Base-by-base conservation (phyloP, 1,284 basidiomycete species). In the Ganoderma lucidum region DNA sequence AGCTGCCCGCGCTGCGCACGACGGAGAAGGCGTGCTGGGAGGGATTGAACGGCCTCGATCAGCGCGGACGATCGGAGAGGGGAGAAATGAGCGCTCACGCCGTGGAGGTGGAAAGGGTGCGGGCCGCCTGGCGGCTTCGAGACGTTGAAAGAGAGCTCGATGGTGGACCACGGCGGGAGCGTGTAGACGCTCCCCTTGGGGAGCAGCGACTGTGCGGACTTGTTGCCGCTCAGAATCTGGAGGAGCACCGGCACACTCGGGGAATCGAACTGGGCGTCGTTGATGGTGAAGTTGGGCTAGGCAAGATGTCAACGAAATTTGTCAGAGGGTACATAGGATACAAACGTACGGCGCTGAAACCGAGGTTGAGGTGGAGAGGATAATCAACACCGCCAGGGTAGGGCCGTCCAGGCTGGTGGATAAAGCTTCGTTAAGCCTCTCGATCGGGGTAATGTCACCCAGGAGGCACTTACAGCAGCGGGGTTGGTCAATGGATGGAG, bases 81-180 rank as follows among this genome's bases (percentile, higher is more conserved):
- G 62, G 42, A 17, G 10, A 51, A 12, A 28, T 2, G 35, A 63
- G n/a, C 35, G 65, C 79, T 73, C 70, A 81, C 81, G 8, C 83
- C 83, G 69, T 84, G 83, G 37, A 84, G 69, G 74, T 84, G 83
- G 71, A 84, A 77, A 3, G 83, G 83, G 65, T 84, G 83, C 77
- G 76, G 75, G 37, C 74, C 78, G 45, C 79, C 79, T n/a, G 70
- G 67, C 28, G 28, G 32, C 8, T 48, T 23, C 28, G 73, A 65
- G 9, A 72, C 79, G 12, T 80, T 78, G 39, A 84, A 75, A 1
- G 78, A 76, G 9, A 84, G 37, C 66, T 84, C 81, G 51, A 84
- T 78, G 12, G 77, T 75, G 59, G 79, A 75, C 67, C 81, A 75
- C 14, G 51, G 56, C 0, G 73, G 77, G 4, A 81, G 75, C 14